Conservation (phyloP, 495 filamentous ascomycete genomes). For the Neurospora sp. region DNA sequence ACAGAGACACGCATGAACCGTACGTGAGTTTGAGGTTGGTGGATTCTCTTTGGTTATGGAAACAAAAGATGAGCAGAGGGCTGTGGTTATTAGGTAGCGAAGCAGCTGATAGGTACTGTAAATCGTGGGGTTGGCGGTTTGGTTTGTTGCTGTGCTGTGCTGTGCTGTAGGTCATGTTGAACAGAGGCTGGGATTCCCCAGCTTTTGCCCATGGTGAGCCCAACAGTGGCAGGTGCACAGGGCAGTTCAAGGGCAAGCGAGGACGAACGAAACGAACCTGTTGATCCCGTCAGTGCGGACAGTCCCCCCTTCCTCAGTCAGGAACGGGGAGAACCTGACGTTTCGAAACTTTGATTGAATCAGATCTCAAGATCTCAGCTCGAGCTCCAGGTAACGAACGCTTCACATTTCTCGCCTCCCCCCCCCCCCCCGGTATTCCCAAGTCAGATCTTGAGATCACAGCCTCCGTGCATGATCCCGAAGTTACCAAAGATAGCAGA, state of each 20-base stretch:
- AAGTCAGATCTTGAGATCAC: not conserved
- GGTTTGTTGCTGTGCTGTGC: not conserved
- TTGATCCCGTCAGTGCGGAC: not conserved
- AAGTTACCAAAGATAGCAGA: not conserved
- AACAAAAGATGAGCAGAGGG: not conserved
- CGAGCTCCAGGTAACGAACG: not conserved
- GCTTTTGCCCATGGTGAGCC: not conserved
- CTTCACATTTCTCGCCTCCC: not conserved
- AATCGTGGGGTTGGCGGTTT: not conserved
- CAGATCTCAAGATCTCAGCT: not conserved
- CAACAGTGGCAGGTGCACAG: not conserved
- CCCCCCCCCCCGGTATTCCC: not conserved
- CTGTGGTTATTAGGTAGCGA: not conserved
- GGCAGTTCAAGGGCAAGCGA: not conserved
- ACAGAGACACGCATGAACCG: not conserved
- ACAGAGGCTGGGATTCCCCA: not conserved
- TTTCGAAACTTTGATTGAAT: not conserved
- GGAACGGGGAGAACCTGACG: not conserved
- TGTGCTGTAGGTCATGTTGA: not conserved
- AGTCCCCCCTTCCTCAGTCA: not conserved
- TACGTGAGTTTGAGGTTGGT: not conserved
- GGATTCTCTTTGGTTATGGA: not conserved
- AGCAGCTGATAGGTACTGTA: not conserved
- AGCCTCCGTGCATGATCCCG: not conserved
- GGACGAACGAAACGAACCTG: not conserved